Base-by-base conservation (phyloP, 805 yeast species). In the Lipomyces yamadae region DNA sequence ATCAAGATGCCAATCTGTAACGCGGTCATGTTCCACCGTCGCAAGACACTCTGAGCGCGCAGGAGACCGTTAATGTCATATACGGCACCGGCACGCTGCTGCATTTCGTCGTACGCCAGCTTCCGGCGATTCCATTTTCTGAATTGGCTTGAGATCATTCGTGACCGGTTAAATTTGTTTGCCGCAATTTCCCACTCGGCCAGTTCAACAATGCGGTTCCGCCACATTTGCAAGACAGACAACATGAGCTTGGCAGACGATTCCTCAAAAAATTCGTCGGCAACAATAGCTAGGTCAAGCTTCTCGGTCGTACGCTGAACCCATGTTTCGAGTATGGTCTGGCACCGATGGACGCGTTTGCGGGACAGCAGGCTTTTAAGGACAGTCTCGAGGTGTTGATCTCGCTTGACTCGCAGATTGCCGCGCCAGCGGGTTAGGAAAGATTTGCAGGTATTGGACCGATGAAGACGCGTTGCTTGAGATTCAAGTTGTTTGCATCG, bases 1-100 rank as follows among this genome's bases (percentile, higher is more conserved):
- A 50, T 45, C 42, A 67, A 35, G 13, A 68, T 68, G n/a, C 64
- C 67, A 24, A 68, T 29, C 39, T 66, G 71, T 11, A 66, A 30
- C 3, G 66, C 52, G 2, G 39, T 39, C 63, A 60, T 63, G 30
- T 63, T 68, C 71, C 71, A 68, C 11, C 59, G 50, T 24, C 70
- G 64, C 1, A 68, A 15, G 5, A 66, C 18, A 29, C 57, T 42
- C 54, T 66, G 70, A 7, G 62, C 71, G 24, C 58, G 63, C 10
- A 65, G 67, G 18, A 68, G 45, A 54, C 45, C 54, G 60, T 66
- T 62, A 37, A 66, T 62, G 24, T 66, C 70, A 35, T 60, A 57
- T 42, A 63, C 68, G 18, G 39, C 58, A 4, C 7, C 61, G 4
- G 70, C 66, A 7, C 54, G 29, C 2, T 60, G 55, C 34, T 34